Percentiles rank a stretch among this genome's conserved stretches.
These are phyloP conservation scores for Saksenaea vasiformis DNA, from an alignment of 371 early-diverging fungal genomes.

Conservation along the genomic window DNA sequence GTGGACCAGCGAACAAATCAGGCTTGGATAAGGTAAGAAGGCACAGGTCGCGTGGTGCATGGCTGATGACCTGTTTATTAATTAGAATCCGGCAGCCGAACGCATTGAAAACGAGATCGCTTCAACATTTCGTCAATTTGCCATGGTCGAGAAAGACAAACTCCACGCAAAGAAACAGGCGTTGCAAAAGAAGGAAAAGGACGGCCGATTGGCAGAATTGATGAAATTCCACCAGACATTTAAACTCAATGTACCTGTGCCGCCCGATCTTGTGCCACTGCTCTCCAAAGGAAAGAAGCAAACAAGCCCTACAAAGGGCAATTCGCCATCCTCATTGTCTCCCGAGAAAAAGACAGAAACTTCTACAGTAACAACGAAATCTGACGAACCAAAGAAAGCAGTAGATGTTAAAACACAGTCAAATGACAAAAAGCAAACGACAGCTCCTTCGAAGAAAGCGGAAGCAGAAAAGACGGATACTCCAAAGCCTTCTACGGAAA, in stretches of 20 bases:
- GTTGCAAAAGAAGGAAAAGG: constrained; percentile 72
- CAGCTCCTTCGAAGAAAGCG: constrained; percentile 12
- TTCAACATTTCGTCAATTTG: constrained; percentile 68
- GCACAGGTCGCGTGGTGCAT: too few relatives aligned
- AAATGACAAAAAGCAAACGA: constrained; percentile 4
- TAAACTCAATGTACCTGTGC: constrained; percentile 74
- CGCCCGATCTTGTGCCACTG: constrained; percentile 75
- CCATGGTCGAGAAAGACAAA: constrained; percentile 76
- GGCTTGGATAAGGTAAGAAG: background rate
- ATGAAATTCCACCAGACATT: constrained; percentile 78
- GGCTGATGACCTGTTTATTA: background rate
- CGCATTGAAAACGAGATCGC: constrained; percentile 63
- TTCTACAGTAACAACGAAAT: background rate
- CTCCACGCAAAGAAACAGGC: constrained; percentile 79
- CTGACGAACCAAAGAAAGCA: background rate
- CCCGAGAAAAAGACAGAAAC: background rate
- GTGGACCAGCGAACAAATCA: constrained; percentile 27
- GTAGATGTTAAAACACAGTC: background rate
- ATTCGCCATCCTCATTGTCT: background rate
- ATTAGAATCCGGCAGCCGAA: constrained; percentile 33
- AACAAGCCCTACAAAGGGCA: constrained; percentile 6
- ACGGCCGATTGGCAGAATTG: constrained; percentile 77
- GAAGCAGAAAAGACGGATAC: constrained; percentile 11
- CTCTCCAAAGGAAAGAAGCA: constrained; percentile 56
- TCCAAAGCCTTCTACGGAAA: constrained; percentile 23